Base-by-base conservation (phyloP, 768 basidiomycete species). In the Pholiota molesta region DNA sequence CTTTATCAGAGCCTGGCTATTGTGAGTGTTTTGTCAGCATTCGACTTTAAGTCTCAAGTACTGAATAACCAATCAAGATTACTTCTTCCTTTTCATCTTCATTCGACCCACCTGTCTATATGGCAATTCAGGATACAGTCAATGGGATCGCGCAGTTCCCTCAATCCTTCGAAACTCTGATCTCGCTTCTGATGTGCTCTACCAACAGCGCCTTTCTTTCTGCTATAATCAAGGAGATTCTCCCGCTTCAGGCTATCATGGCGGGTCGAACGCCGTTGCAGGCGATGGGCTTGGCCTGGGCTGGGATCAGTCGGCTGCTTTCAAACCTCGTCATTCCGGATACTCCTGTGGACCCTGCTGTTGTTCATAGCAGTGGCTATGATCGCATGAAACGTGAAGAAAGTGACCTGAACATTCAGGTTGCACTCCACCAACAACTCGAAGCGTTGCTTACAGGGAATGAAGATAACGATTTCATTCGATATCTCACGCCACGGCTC, bases 281-380 rank as follows among this genome's bases (percentile, higher is more conserved):
- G 61, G 65, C 53, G 40, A 74, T 61, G 29, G 75, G 79, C 9
- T 66, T 70, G 26, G 76, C 70, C 59, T 96, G 90, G 87, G 77
- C 93, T 33, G 82, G 81, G 1, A 69, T 92, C 53, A 81, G 84
- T 49, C 80, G 79, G 17, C 65, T 88, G 57, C 73, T 95, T 26
- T 71, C 94, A 23, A 79, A 88, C 3, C 81, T 96, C 19, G 89
- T 90, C 69, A 80, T 99, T 40, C 95, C 97, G 0, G 84, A 94
- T 71, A 77, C 85, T 1, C 94, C 96, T 2, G 75, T 98, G 53
- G 97, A 99, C 72, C 97, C 97, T 28, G 87, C 89, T 7, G 87
- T 86, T 23, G 82, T 88, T 35, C 80, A 86, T 57, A 80, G 77
- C 55, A 83, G 78, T 52, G 75, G 78, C 0, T 68, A 69, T 1